Conservation (phyloP, 2,329 filamentous ascomycete genomes). For the Aspergillus thermomutatus region DNA sequence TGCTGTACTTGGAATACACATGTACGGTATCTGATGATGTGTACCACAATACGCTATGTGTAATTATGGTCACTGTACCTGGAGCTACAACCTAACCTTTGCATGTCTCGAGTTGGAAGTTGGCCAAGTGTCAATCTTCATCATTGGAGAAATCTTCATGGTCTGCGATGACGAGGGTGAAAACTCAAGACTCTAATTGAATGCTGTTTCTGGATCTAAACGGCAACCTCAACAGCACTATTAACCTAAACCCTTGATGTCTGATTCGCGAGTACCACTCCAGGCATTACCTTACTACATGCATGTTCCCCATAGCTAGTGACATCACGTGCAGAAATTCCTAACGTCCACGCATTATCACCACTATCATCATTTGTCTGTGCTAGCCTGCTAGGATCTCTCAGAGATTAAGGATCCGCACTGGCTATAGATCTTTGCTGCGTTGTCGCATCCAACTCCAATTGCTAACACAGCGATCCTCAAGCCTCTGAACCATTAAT, state of each 20-base stretch:
- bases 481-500: background rate
- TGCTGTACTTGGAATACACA: background rate
- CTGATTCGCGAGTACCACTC: background rate
- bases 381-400: constrained; percentile 6
- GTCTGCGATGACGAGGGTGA: background rate
- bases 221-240: background rate
- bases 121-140: constrained; percentile 15
- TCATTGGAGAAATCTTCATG: background rate
- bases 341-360: constrained; percentile 8
- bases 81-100: background rate
- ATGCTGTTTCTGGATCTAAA: background rate
- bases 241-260: background rate
- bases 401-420: constrained; percentile 7
- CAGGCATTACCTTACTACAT: background rate
- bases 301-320: background rate
- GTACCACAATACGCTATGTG: background rate
- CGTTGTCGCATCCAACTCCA: constrained; percentile 16
- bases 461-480: constrained; percentile 7
- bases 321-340: constrained; percentile 9
- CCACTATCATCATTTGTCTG: background rate
- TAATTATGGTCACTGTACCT: background rate
- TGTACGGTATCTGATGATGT: background rate
- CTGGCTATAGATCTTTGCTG: constrained; percentile 11
- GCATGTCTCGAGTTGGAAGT: constrained; percentile 11
- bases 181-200: background rate